A percentile compares a stretch with the other conserved stretches of the same genome.
Evolutionary conservation across 352 stramenopile species (phyloP).

Genomic region (Phytophthora colocasiae): DNA sequence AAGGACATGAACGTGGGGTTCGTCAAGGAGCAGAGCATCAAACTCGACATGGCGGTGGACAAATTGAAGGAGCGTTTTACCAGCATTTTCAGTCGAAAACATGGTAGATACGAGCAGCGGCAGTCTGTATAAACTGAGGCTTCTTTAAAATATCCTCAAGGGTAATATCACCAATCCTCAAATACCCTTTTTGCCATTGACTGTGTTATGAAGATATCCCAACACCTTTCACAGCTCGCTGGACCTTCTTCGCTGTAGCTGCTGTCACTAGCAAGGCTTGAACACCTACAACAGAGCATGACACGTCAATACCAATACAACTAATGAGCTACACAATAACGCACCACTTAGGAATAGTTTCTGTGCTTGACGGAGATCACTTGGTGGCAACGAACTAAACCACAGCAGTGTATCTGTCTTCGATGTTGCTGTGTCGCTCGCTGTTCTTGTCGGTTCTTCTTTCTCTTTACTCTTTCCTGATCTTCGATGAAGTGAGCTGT

Average conservation of each 20-base stretch:
- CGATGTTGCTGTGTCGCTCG: background rate
- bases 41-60: conserved; percentile 86
- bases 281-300: conserved; percentile 28
- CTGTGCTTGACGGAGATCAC: conserved; percentile 66
- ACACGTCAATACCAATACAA: background rate
- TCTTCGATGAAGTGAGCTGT: conserved; percentile 21
- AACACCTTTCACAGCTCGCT: conserved; percentile 29
- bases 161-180: background rate
- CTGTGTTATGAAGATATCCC: conserved; percentile 2
- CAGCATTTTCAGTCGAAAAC: conserved; percentile 30
- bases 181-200: background rate
- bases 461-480: conserved; percentile 13
- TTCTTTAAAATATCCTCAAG: background rate
- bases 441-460: background rate
- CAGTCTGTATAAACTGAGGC: conserved; percentile 27
- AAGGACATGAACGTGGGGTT: conserved; percentile 93
- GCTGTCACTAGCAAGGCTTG: conserved; percentile 48
- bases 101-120: conserved; percentile 11
- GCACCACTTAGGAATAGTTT: conserved; percentile 65
- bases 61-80: conserved; percentile 49
- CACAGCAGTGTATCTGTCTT: conserved; percentile 54
- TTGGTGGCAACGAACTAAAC: conserved; percentile 79
- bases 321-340: conserved; percentile 7
- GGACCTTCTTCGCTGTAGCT: conserved; percentile 36
- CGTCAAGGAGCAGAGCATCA: conserved; percentile 87